Evolutionary conservation across 1,284 basidiomycete species (phyloP), one percentile per base, ranked within the genome.

Genomic region (Ceratobasidium papillatum): DNA sequence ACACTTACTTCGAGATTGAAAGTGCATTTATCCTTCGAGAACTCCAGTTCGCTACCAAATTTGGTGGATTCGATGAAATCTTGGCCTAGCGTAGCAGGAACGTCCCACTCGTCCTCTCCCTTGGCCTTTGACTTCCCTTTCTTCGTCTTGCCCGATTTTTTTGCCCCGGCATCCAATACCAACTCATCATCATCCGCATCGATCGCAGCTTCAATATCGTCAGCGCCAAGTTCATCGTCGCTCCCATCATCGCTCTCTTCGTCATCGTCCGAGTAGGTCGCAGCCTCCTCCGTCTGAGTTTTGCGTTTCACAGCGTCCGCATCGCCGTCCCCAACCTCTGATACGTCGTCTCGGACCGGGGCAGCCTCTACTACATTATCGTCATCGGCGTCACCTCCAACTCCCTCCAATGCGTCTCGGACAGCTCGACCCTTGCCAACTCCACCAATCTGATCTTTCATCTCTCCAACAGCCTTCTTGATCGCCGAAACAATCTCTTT

Each of bases 401-500:
- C 80, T 7, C 79, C 80, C n/a, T 76, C 79, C 32, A 79, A 76
- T 41, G 85, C 85, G 78, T 90, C 85, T 58, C 82, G 83, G 64
- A 85, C 83, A 27, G 84, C 83, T 75, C 85, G 90, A 34, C 94
- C 96, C 82, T 92, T 92, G 7, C 96, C 96, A 45, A 99, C 88
- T 73, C 92, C 89, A 17, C 88, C 84, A 78, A 92, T 90, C 82
- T 98, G 96, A 78, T 87, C 88, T 80, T 89, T 93, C 76, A 94
- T 83, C 80, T 98, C 93, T 68, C 91, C 90, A 77, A 92, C 90
- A 41, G 95, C 86, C 80, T 90, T 93, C 83, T 94, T 95, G 85
- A 99, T 88, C 85, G 99, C 97, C 56, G 85, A 83, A 75, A 90
- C 84, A 79, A 99, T 92, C 82, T 98, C 95, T 82, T 91, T 94